Percentiles rank a stretch among this genome's conserved stretches.
phyloP scores from a whole-genome alignment of 345 rosid genomes.

The Anacardium occidentale region DNA sequence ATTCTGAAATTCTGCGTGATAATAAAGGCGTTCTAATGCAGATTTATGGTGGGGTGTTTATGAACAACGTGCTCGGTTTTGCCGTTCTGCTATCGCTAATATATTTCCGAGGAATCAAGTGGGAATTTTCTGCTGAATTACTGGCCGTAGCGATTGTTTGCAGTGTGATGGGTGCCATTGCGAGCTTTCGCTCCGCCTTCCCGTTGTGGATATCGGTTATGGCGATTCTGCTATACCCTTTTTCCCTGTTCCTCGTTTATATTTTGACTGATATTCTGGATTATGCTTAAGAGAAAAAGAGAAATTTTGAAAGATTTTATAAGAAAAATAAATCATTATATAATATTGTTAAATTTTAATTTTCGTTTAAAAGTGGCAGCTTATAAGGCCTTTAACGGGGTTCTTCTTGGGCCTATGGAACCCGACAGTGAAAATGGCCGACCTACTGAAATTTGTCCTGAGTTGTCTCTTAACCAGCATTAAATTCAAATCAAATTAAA shows the following conservation, averaged over 20 bases:
- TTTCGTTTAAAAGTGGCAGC: no score
- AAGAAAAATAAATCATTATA: no score
- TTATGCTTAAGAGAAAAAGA: neutral
- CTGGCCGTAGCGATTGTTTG: slow-evolving; percentile 27
- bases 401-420: no score
- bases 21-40: slow-evolving; percentile 8
- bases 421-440: no score
- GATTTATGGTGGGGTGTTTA: slow-evolving; percentile 40
- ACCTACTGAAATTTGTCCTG: no score
- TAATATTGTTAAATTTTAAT: no score
- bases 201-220: slow-evolving; percentile 35
- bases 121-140: slow-evolving; percentile 44
- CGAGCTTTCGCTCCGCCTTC: slow-evolving; percentile 30
- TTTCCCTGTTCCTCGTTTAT: slow-evolving; percentile 37
- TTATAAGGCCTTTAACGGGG: no score
- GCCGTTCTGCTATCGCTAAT: slow-evolving; percentile 29
- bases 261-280: slow-evolving; percentile 19
- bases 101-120: slow-evolving; percentile 27
- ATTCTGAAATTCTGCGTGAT: no score
- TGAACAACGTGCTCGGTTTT: slow-evolving; percentile 31
- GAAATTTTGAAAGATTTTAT: neutral
- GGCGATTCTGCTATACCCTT: slow-evolving; percentile 34
- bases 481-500: no score
- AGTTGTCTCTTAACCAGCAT: no score
- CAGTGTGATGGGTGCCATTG: slow-evolving; percentile 23